Base-by-base conservation (phyloP, 345 rosid genomes). In the Litchi chinensis region DNA sequence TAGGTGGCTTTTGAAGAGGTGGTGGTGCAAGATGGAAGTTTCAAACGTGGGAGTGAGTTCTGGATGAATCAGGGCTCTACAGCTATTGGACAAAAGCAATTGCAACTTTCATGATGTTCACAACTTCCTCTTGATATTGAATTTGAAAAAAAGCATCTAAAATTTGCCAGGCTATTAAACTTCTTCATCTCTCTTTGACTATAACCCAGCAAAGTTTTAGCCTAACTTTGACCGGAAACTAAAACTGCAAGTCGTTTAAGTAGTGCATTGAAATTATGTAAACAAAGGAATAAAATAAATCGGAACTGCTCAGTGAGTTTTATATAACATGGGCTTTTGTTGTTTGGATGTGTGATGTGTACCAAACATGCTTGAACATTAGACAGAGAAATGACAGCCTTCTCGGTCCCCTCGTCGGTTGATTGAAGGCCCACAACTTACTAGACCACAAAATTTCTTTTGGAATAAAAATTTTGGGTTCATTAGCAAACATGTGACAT, bases 111-210 rank as follows among this genome's bases (percentile, higher is more conserved):
- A 54, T 48, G 50, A 46, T 75, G 65, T 81, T 52, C 60, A 44
- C 32, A 68, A 28, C 75, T 52, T 62, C 39, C 37, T 9, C 13
- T 75, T 80, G 81, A 68, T 68, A 62, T 43, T 78, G 74, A 75
- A 75, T 80, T 77, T 67, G 77, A 76, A 32, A 65, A n/a, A 60
- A 69, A 56, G 48, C 62, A 40, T 11, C 21, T 18, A 32, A 28
- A 28, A 11, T 24, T 32, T 54, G 54, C 24, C 8, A 3, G 9
- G n/a, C 64, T 37, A 21, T 4, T 32, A 32, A 50, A 21, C 65
- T 28, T 32, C 10, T 56, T 11, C 76, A n/a, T 48, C 7, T 59
- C 24, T 18, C 43, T 54, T 39, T 8, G 19, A 54, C n/a, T 28
- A 6, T 52, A 71, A 54, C 46, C 24, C 18, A 28, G 75, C 75